These are phyloP conservation scores for Hygrophorus russula DNA, from an alignment of 768 basidiomycete species.

Conservation along the genomic window DNA sequence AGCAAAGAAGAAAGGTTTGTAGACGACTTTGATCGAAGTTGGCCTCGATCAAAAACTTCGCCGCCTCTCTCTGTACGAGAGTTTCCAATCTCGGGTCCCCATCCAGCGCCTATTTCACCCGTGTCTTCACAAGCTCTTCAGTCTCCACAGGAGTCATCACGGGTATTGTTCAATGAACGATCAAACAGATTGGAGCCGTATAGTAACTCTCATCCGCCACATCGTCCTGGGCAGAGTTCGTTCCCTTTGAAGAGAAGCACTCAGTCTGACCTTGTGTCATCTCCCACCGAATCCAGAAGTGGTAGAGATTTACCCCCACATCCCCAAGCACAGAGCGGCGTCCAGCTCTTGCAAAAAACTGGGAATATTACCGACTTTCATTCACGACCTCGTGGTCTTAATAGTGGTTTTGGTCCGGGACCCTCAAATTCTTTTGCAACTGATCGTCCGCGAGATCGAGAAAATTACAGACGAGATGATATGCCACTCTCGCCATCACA, in stretches of 20 bases:
- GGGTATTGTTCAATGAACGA: constrained; percentile 91
- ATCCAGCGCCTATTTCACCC: constrained; percentile 21
- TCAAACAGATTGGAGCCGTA: constrained; percentile 86
- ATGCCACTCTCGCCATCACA: constrained; percentile 25
- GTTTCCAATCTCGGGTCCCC: constrained; percentile 16
- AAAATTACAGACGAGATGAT: constrained; percentile 23
- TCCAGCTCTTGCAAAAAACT: constrained; percentile 56
- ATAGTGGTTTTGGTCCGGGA: constrained; percentile 16
- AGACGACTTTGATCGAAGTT: constrained; percentile 93
- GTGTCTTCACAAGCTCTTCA: constrained; percentile 24
- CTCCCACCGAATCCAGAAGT: constrained; percentile 29
- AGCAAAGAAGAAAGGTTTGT: constrained; percentile 82
- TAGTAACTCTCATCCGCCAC: constrained; percentile 18
- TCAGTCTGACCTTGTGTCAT: constrained; percentile 28
- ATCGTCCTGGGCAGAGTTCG: constrained; percentile 26
- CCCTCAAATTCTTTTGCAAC: constrained; percentile 10
- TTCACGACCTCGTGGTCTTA: constrained; percentile 20
- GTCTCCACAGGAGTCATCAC: constrained; percentile 47
- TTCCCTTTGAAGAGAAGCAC: constrained; percentile 31
- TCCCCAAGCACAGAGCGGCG: constrained; percentile 20
- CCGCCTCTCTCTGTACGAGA: constrained; percentile 34
- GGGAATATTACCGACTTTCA: constrained; percentile 16
- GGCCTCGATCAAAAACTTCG: constrained; percentile 66
- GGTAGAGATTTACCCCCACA: constrained; percentile 37
- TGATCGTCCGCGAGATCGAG: constrained; percentile 15